Evolutionary conservation across 2,329 filamentous ascomycete species (phyloP).

Genomic region (Helicocarpus griseus): DNA sequence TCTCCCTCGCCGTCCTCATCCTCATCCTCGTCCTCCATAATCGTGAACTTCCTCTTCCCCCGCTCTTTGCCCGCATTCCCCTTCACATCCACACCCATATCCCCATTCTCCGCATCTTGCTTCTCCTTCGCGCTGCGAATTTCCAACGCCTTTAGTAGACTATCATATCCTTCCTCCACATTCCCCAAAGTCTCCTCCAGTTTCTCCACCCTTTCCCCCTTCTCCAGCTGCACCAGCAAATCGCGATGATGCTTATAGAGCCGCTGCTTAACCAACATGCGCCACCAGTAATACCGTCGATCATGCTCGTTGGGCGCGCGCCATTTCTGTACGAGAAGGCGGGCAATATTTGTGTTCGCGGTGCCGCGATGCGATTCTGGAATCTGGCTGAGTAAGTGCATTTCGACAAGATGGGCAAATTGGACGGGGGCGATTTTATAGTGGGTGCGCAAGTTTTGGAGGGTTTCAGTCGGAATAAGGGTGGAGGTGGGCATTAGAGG

Average conservation of each 20-base stretch:
- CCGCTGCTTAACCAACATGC: slow-evolving; percentile 52
- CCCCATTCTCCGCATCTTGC: slow-evolving; percentile 16
- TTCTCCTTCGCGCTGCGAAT: slow-evolving; percentile 8
- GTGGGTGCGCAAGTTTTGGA: slow-evolving; percentile 41
- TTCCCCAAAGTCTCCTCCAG: slow-evolving; percentile 49
- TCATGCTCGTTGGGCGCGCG: slow-evolving; percentile 45
- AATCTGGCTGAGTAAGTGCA: slow-evolving; percentile 52
- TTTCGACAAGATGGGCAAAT: slow-evolving; percentile 53
- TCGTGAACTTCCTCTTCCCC: slow-evolving; percentile 23
- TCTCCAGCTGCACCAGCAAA: slow-evolving; percentile 48
- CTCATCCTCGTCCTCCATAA: slow-evolving; percentile 20
- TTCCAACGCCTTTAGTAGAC: slow-evolving; percentile 37
- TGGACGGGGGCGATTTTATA: slow-evolving; percentile 53
- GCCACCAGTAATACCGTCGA: slow-evolving; percentile 55
- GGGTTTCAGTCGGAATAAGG: slow-evolving; percentile 42
- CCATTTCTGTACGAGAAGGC: slow-evolving; percentile 39
- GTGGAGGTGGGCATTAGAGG: slow-evolving; percentile 40
- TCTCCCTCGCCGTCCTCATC: slow-evolving; percentile 4
- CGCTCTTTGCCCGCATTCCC: slow-evolving; percentile 18
- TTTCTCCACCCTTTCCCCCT: slow-evolving; percentile 47
- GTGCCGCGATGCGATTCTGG: slow-evolving; percentile 38
- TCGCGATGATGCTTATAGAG: slow-evolving; percentile 53
- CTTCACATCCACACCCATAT: slow-evolving; percentile 16
- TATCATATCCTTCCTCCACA: slow-evolving; percentile 50
- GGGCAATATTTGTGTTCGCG: slow-evolving; percentile 41